Conservation (phyloP, 371 early-diverging fungal species). For the Dichotomocladium elegans region DNA sequence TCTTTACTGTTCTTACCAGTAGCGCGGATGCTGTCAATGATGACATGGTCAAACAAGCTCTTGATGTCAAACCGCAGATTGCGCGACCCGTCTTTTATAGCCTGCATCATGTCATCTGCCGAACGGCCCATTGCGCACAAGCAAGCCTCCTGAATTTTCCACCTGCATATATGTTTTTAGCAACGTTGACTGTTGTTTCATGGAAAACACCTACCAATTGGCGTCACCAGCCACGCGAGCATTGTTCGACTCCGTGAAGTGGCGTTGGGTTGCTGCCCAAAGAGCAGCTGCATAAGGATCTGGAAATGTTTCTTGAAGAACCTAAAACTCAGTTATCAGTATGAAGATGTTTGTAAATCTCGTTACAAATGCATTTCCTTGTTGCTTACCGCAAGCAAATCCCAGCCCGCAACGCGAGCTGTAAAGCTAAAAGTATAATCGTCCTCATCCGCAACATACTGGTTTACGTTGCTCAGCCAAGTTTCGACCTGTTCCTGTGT, state of each 20-base stretch:
- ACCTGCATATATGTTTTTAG: constrained; percentile 38
- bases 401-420: constrained; percentile 79
- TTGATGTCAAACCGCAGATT: constrained; percentile 55
- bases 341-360: neutral
- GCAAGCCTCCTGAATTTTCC: constrained; percentile 84
- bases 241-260: constrained; percentile 51
- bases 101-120: constrained; percentile 56
- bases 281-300: constrained; percentile 55
- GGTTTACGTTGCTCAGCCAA: constrained; percentile 82
- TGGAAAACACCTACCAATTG: constrained; percentile 38
- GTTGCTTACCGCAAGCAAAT: constrained; percentile 56
- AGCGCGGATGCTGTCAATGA: constrained; percentile 63
- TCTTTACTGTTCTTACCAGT: neutral
- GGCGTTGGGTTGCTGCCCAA: constrained; percentile 47
- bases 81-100: constrained; percentile 36
- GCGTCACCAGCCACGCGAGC: constrained; percentile 47
- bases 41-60: constrained; percentile 76
- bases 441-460: constrained; percentile 87
- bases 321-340: constrained; percentile 4
- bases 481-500: constrained; percentile 76
- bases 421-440: constrained; percentile 81
- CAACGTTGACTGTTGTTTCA: neutral
- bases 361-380: neutral
- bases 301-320: constrained; percentile 58
- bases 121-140: constrained; percentile 70